Conservation (phyloP, 495 filamentous ascomycete species). For the Parachaetomium inaequale region DNA sequence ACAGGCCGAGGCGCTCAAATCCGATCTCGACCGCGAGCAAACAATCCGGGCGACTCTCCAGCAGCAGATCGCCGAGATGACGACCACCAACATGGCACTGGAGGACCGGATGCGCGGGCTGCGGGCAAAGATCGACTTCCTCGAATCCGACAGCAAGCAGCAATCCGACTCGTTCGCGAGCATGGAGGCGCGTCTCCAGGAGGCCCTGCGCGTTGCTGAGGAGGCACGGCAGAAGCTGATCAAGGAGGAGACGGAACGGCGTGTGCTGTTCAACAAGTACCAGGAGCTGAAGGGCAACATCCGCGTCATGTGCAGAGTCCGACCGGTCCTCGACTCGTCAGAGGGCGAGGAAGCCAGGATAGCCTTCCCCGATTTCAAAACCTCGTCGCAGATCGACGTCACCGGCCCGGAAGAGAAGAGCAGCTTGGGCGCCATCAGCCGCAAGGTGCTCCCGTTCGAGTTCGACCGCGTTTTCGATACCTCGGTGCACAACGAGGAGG, state of each 20-base stretch:
- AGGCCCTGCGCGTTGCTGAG: conserved; percentile 65
- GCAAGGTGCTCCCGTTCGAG: conserved; percentile 77
- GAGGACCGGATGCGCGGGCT: conserved; percentile 72
- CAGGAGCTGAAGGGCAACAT: conserved; percentile 99
- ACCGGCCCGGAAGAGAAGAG: conserved; percentile 79
- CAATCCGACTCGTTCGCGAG: conserved; percentile 76
- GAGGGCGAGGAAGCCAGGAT: conserved; percentile 63
- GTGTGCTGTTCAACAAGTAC: conserved; percentile 94
- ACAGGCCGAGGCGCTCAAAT: conserved; percentile 51
- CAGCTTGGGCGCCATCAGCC: conserved; percentile 68
- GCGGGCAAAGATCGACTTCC: conserved; percentile 74
- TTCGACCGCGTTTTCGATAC: conserved; percentile 95
- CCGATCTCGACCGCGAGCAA: conserved; percentile 57
- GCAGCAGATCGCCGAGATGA: conserved; percentile 60
- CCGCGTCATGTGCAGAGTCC: conserved; percentile 93
- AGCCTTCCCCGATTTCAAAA: conserved; percentile 73
- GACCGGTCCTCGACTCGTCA: conserved; percentile 64
- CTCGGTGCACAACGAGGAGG: conserved; percentile 68
- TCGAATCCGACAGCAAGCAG: conserved; percentile 82
- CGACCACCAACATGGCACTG: conserved; percentile 59
- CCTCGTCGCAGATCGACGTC: conserved; percentile 81
- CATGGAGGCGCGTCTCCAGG: conserved; percentile 71
- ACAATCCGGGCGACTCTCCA: conserved; percentile 25
- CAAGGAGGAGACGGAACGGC: conserved; percentile 82
- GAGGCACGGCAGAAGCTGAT: conserved; percentile 77